Conservation (phyloP, 805 yeast genomes). For the Saturnispora sanitii region DNA sequence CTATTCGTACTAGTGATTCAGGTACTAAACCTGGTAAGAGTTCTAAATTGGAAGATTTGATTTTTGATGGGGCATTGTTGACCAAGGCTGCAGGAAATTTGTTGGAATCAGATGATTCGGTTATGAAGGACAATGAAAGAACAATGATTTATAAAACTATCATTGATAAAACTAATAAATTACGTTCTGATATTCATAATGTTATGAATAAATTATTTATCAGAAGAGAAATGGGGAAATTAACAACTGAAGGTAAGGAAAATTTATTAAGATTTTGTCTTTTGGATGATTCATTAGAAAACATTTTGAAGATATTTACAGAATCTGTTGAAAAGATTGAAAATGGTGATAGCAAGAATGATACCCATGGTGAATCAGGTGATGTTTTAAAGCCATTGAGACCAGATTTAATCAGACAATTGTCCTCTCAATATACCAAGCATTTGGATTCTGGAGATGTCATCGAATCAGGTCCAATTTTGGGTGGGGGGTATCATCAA, state of each 20-base stretch:
- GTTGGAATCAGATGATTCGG: constrained; percentile 31
- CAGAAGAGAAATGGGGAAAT: constrained; percentile 34
- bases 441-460: constrained; percentile 43
- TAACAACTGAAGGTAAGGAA: constrained; percentile 48
- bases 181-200: constrained; percentile 41
- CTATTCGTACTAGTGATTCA: constrained; percentile 14
- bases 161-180: constrained; percentile 39
- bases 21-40: constrained; percentile 7
- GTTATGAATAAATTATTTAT: constrained; percentile 42
- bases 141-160: constrained; percentile 40
- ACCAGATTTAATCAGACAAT: constrained; percentile 21
- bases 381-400: constrained; percentile 7
- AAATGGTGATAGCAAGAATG: constrained; percentile 1
- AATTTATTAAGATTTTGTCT: constrained; percentile 43
- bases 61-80: constrained; percentile 66
- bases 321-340: constrained; percentile 13
- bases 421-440: constrained; percentile 29
- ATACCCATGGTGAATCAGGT: background rate
- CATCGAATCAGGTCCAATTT: constrained; percentile 43
- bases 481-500: constrained; percentile 30
- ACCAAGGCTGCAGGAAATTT: constrained; percentile 67
- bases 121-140: constrained; percentile 28
- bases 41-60: constrained; percentile 42
- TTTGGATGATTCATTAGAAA: constrained; percentile 44
- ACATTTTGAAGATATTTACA: constrained; percentile 37